Conservation (phyloP, 108 stramenopile species). For the Seminavis robusta region DNA sequence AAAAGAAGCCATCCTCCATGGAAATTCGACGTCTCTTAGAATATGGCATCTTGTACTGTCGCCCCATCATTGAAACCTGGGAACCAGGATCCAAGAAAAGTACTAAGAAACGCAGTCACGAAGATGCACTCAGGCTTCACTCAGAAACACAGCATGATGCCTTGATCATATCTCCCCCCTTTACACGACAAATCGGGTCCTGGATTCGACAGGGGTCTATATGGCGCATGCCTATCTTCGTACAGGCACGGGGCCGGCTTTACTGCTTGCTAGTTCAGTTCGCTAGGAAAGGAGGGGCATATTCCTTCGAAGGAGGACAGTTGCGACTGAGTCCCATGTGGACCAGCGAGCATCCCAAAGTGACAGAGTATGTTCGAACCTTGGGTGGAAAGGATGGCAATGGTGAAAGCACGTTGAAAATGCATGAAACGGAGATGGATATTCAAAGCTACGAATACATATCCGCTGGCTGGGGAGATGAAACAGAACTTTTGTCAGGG, state of each 20-base stretch:
- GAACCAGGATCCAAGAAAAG: background rate
- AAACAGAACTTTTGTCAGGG: background rate
- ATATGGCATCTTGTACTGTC: slow-evolving; percentile 17
- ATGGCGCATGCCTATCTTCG: slow-evolving; percentile 12
- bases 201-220: slow-evolving; percentile 1
- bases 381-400: background rate
- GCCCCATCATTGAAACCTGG: slow-evolving; percentile 20
- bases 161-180: background rate
- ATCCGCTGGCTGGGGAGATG: background rate
- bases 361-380: slow-evolving; percentile 11
- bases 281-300: slow-evolving; percentile 2
- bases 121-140: no score
- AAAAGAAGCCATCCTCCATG: slow-evolving; percentile 3
- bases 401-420: no score
- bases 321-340: no score
- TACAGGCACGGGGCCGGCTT: slow-evolving; percentile 7
- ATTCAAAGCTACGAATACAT: slow-evolving; percentile 1
- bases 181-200: slow-evolving; percentile 4
- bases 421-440: background rate
- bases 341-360: background rate
- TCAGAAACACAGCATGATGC: no score
- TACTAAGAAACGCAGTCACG: no score
- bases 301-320: slow-evolving; percentile 3
- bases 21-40: slow-evolving; percentile 8
- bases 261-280: slow-evolving; percentile 7